Evolutionary conservation across 2,329 filamentous ascomycete species (phyloP), one percentile per base, ranked within the genome.

Genomic region (Septoria linicola): DNA sequence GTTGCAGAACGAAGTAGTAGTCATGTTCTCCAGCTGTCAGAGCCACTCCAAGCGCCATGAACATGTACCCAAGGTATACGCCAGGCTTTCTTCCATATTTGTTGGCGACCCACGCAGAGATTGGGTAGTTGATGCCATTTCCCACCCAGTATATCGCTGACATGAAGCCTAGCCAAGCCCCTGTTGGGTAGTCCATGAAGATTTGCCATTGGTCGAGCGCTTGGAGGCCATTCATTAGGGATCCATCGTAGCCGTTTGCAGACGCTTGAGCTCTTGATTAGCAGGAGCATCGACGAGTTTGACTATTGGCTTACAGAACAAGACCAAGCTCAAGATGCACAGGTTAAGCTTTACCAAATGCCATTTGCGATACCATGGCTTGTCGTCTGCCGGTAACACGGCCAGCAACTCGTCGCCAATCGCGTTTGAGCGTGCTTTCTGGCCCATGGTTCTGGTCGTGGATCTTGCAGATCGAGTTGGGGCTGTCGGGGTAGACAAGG

Each of bases 321-420:
- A 61, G 1, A 74, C 72, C 3, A 77, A 58, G 3, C 76, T 48
- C 1, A 78, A 65, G 8, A 75, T 60, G 20, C 49, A 43, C 8
- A 76, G 59, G 46, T 77, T 77, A 4, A 78, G 67, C 23, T 67
- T 61, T 10, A 76, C 57, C 1, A 78, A 60, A 64, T 77, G 71
- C 1, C 67, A 63, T 4, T 67, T 64, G 4, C 66, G 65, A 46
- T 70, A 76, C 76, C 76, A 78, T 25, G 67, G 65, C 23, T 65
- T 67, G 21, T 66, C 55, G 43, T 73, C 66, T 21, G 68, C 49
- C 8, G 75, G 75, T 3, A 77, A 63, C 4, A 76, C 65, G 5
- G 55, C 52, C 11, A 49, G 51, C 10, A 61, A 50, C n/a, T 54
- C 59, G 3, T 46, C 52, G 25, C 55, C 55, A 21, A 54, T 54